Conservation (phyloP, 2,329 filamentous ascomycete species). For the Verticillium nubilum region DNA sequence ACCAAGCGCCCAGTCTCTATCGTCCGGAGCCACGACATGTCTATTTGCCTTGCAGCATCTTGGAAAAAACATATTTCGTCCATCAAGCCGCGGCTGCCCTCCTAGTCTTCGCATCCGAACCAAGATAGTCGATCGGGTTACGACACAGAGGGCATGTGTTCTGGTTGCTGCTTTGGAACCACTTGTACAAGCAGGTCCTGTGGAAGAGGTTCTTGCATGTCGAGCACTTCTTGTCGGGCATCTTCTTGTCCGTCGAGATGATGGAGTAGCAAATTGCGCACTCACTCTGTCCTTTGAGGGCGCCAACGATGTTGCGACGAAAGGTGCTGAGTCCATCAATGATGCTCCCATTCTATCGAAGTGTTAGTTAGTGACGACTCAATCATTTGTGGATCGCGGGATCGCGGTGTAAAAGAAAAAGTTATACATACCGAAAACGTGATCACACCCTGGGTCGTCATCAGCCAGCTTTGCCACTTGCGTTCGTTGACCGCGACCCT, state of each 20-base stretch:
- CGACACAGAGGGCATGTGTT: constrained; percentile 90
- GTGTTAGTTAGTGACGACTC: background rate
- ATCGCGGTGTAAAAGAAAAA: background rate
- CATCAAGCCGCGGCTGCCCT: constrained; percentile 4
- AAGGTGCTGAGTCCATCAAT: constrained; percentile 84
- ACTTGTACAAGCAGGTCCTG: constrained; percentile 83
- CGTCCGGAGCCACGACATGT: too few species aligned
- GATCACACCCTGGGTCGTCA: constrained; percentile 85
- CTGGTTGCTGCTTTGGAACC: constrained; percentile 92
- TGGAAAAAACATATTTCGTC: too few species aligned
- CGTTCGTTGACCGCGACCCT: constrained; percentile 84
- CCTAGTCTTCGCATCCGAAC: constrained; percentile 27
- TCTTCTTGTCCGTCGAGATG: constrained; percentile 79
- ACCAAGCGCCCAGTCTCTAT: too few species aligned
- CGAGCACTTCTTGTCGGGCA: constrained; percentile 84
- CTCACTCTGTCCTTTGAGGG: constrained; percentile 87
- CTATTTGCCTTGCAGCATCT: too few species aligned
- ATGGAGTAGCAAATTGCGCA: constrained; percentile 97
- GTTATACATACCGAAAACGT: constrained; percentile 65
- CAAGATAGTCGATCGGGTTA: constrained; percentile 69
- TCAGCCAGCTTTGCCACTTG: constrained; percentile 89
- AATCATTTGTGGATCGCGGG: background rate
- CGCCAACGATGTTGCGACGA: constrained; percentile 78
- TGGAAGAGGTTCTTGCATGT: constrained; percentile 97
- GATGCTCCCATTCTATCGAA: constrained; percentile 65